Conservation (phyloP, 2,329 filamentous ascomycete genomes). For the Domatiomyces globalis region DNA sequence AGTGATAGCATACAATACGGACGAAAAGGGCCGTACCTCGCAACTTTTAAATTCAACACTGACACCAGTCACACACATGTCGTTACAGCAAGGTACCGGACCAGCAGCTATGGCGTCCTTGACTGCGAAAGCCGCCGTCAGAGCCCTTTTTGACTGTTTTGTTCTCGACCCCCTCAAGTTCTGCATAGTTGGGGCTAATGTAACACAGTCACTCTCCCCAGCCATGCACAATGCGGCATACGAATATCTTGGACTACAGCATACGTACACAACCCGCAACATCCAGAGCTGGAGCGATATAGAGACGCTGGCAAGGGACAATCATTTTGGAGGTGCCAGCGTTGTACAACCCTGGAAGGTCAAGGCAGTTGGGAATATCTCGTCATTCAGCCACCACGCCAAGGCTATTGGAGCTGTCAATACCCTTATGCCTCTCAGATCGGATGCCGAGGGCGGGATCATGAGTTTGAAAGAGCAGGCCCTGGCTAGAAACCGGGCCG, state of each 20-base stretch:
- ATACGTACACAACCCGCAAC: conserved; percentile 27
- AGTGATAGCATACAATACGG: conserved; percentile 29
- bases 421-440: conserved; percentile 31
- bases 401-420: conserved; percentile 33
- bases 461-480: conserved; percentile 28
- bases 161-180: conserved; percentile 30
- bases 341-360: conserved; percentile 33
- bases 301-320: conserved; percentile 25
- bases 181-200: conserved; percentile 29
- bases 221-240: conserved; percentile 32
- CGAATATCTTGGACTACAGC: conserved; percentile 26
- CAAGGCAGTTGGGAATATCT: conserved; percentile 25
- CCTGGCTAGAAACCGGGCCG: conserved; percentile 29
- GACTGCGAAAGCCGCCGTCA: conserved; percentile 25
- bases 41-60: conserved; percentile 30
- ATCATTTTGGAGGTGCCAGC: conserved; percentile 29
- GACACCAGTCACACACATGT: conserved; percentile 29
- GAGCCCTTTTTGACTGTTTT: conserved; percentile 28
- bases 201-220: conserved; percentile 30
- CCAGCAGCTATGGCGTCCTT: conserved; percentile 11
- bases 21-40: conserved; percentile 29
- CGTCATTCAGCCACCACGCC: conserved; percentile 28
- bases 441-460: conserved; percentile 24
- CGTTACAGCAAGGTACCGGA: conserved; percentile 13
- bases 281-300: conserved; percentile 25